Conservation (phyloP, 208 protist species). For the Phytomonas francai region DNA sequence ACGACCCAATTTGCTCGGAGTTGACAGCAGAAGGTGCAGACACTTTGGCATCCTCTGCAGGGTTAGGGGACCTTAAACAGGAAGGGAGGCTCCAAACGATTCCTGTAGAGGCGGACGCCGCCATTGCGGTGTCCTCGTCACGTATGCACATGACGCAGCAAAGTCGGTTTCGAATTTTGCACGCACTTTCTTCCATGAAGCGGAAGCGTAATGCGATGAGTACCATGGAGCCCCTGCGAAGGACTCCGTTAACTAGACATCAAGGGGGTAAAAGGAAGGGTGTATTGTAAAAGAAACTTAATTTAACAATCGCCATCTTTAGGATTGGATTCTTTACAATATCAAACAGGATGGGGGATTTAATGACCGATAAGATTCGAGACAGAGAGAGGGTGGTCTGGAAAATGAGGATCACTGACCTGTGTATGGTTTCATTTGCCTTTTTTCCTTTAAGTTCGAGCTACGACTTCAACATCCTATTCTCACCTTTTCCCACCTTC, state of each 20-base stretch:
- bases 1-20: neutral
- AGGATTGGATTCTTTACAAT: neutral
- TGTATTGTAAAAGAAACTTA: neutral
- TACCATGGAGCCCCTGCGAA: neutral
- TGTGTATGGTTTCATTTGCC: neutral
- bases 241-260: neutral
- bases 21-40: neutral
- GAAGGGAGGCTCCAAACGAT: neutral
- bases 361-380: neutral
- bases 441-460: neutral
- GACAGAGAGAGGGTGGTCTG: neutral
- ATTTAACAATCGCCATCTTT: neutral
- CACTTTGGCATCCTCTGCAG: neutral
- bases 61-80: neutral
- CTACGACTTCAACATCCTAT: neutral
- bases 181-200: constrained; percentile 1
- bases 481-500: neutral
- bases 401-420: neutral
- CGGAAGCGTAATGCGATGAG: neutral
- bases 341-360: neutral
- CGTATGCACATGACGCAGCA: neutral
- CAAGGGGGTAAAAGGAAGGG: neutral
- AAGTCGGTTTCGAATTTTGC: neutral
- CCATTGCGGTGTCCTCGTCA: neutral
- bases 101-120: neutral